Evolutionary conservation across 768 basidiomycete genomes (phyloP), one percentile per base, ranked within the genome.

Genomic region (Hirschioporus abietinus): DNA sequence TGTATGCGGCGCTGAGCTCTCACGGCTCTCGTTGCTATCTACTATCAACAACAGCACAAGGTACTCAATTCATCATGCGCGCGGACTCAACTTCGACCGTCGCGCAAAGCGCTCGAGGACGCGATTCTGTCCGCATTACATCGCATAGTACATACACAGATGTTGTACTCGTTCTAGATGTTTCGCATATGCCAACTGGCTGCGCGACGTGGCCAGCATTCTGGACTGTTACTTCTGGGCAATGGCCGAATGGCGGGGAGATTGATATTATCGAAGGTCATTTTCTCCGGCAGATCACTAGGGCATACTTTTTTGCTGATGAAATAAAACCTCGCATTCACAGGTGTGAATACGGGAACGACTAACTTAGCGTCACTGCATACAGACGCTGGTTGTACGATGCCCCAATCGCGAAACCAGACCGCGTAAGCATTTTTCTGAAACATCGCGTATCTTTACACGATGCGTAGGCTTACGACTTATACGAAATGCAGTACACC

Each of bases 181-280:
- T 88, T 27, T 61, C 71, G 42, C 88, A 88, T 72, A 88, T 89
- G 84, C 88, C 88, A 0, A 73, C 77, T 2, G 87, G 87, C 26
- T 86, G 84, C 65, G 75, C 72, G 27, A 86, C 86, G 18, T 89
- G 88, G 88, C 87, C 87, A 2, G 87, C 87, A 0, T 88, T 83
- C 71, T 88, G 87, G 87, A 83, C 85, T 35, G 65, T 83, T 66
- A 86, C 84, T 68, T 60, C 60, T 61, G 84, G 84, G 0, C 85
- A 83, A 4, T 89, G 87, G 88, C 88, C 88, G 0, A 59, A 76
- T 1, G 84, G 83, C 23, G 86, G 86, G 6, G 86, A 88, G 23
- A 83, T 86, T 35, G 86, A 87, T 72, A 82, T 88, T 65, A 81
- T 88, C 24, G 87, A 88, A 75, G 86, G 85, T 82, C 59, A 58